Percentiles rank a stretch among this genome's conserved stretches.
These are phyloP conservation scores for Penicillium nordicum DNA, from an alignment of 2,329 filamentous ascomycete species.

Conservation along the genomic window DNA sequence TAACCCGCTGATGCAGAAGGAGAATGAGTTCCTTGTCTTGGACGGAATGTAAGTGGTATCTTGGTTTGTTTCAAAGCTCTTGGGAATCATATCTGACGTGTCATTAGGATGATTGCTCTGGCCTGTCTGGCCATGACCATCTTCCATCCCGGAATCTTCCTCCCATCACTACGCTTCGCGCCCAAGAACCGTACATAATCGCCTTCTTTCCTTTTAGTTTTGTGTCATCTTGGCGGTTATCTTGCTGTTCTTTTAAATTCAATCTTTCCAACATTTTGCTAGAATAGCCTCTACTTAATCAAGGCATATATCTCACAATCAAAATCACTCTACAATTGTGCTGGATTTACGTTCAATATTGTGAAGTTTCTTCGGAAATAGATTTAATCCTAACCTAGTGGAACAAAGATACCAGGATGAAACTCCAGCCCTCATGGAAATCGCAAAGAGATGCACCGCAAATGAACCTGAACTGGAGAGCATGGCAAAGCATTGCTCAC, in stretches of 20 bases:
- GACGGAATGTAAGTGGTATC: conserved; percentile 46
- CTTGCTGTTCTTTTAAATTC: background rate
- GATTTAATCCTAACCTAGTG: background rate
- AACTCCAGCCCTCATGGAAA: conserved; percentile 12
- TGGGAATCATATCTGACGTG: background rate
- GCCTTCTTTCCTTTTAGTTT: background rate
- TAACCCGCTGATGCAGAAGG: conserved; percentile 45
- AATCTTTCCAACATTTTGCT: background rate
- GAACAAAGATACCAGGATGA: background rate
- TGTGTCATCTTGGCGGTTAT: background rate
- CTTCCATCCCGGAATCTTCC: conserved; percentile 47
- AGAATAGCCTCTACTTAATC: background rate
- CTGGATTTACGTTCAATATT: background rate
- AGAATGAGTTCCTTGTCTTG: conserved; percentile 47
- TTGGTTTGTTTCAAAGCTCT: background rate
- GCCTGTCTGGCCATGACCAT: conserved; percentile 41
- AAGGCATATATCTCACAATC: background rate
- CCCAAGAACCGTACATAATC: conserved; percentile 20
- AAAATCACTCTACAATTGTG: background rate
- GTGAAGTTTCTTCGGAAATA: background rate
- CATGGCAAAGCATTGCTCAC: conserved; percentile 7
- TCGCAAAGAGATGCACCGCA: conserved; percentile 6
- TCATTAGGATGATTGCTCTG: conserved; percentile 45
- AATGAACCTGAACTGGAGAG: conserved; percentile 1
- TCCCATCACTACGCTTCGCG: conserved; percentile 33